Base-by-base conservation (phyloP, 2,329 filamentous ascomycete species). In the Cercospora sojina region DNA sequence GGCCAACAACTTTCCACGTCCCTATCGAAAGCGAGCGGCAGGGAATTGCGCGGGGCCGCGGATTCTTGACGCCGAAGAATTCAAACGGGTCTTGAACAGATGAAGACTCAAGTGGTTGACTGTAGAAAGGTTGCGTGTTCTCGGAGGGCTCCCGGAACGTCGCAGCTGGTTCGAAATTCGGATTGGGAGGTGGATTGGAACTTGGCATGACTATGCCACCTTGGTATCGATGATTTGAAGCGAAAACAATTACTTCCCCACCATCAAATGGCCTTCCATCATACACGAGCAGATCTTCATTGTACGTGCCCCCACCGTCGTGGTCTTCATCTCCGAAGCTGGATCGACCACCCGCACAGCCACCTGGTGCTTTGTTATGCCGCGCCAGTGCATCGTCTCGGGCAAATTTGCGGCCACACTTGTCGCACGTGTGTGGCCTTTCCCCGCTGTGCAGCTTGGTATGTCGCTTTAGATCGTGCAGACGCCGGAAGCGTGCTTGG, bases 401-500 rank as follows among this genome's bases (percentile, higher is more conserved):
- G 53, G 95, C 95, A 80, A 99, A 99, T 72, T 93, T 92, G 68
- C 95, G 88, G 71, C 96, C 92, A 77, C 95, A 99, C 77, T 96
- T 97, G 47, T 91, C 91, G 75, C 95, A 99, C 9, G 95, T 91
- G 74, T 99, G 95, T 13, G 93, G 93, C 75, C 96, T 90, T 81
- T 99, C 95, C 64, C 95, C 95, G 0, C 94, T 98, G 77, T 99
- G 95, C 23, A 99, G 86, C 80, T 99, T 99, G 70, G 91, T 93
- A 77, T 99, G 95, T 47, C 95, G 88, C 82, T 99, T 99, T 71
- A 99, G 81, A 76, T 99, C 95, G 77, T 99, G 95, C 60, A 98
- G 84, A 70, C 95, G 88, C 64, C 95, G 88, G 79, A 99, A 99
- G 61, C 94, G 89, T 79, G 95, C 91, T 73, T 94, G 88, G 78